phyloP scores from a whole-genome alignment of 345 rosid species.

The Eucalyptus melliodora region DNA sequence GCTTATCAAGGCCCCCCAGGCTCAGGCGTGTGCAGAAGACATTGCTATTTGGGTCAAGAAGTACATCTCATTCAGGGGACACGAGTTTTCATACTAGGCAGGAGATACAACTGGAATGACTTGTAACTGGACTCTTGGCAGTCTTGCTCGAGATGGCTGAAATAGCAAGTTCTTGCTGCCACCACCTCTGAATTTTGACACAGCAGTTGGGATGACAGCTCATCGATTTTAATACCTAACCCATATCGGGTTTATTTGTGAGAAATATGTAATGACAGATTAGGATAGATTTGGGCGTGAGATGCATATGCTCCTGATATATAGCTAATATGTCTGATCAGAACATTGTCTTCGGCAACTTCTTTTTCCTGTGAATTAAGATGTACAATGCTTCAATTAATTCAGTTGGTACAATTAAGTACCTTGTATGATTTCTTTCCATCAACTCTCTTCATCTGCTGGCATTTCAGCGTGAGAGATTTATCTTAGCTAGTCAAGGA shows the following conservation, averaged over 20 bases:
- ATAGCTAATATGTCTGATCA: not conserved
- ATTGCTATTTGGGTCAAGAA: constrained; percentile 91
- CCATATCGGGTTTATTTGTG: not conserved
- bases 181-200: not conserved
- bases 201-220: not conserved
- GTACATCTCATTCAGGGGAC: constrained; percentile 72
- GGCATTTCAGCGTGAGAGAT: not conserved
- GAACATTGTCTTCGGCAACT: not conserved
- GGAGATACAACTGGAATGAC: not conserved
- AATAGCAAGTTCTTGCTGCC: not conserved
- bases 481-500: not conserved
- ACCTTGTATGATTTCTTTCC: not conserved
- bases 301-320: not conserved
- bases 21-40: constrained; percentile 90
- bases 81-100: constrained; percentile 72
- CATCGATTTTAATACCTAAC: not conserved
- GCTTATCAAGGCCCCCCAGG: constrained; percentile 84
- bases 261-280: not conserved
- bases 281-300: not conserved
- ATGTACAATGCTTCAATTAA: not conserved
- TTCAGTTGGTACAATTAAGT: not conserved
- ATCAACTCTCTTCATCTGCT: not conserved
- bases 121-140: not conserved
- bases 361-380: not conserved
- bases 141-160: not conserved